These are phyloP conservation scores for Mycena chlorophos DNA, from an alignment of 768 basidiomycete species.

Conservation along the genomic window DNA sequence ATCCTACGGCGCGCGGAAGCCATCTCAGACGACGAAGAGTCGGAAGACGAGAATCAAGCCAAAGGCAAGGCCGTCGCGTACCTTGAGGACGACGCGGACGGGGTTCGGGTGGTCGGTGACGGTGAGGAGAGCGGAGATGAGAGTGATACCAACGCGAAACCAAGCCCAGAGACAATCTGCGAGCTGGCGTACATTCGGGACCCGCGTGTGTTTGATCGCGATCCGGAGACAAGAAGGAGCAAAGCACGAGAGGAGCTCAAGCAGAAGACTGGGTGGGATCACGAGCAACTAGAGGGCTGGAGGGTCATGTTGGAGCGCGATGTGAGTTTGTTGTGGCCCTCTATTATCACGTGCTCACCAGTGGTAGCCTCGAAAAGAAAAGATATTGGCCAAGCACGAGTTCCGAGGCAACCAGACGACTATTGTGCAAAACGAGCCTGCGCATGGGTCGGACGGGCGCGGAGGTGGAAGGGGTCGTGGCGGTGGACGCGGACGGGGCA, in stretches of 20 bases:
- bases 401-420: conserved; percentile 63
- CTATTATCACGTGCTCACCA: neutral
- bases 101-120: conserved; percentile 56
- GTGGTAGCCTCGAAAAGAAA: conserved; percentile 71
- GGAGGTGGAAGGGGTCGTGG: conserved; percentile 41
- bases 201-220: conserved; percentile 74
- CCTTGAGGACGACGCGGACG: conserved; percentile 35
- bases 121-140: conserved; percentile 51
- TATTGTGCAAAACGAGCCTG: conserved; percentile 17
- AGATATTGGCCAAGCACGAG: conserved; percentile 72
- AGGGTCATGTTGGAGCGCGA: conserved; percentile 85
- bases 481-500: conserved; percentile 37
- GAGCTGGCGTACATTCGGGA: conserved; percentile 78
- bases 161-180: conserved; percentile 59
- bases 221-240: conserved; percentile 68
- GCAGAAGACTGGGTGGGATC: conserved; percentile 69
- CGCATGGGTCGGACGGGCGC: conserved; percentile 40
- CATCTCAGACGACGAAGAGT: conserved; percentile 63
- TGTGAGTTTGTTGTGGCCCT: conserved; percentile 46
- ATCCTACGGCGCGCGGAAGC: conserved; percentile 77
- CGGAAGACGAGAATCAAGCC: conserved; percentile 36
- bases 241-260: conserved; percentile 67
- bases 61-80: conserved; percentile 36
- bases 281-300: conserved; percentile 94
- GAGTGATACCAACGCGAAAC: too few species aligned